Conservation (phyloP, 2,329 filamentous ascomycete species). For the Neonectria neomacrospora region DNA sequence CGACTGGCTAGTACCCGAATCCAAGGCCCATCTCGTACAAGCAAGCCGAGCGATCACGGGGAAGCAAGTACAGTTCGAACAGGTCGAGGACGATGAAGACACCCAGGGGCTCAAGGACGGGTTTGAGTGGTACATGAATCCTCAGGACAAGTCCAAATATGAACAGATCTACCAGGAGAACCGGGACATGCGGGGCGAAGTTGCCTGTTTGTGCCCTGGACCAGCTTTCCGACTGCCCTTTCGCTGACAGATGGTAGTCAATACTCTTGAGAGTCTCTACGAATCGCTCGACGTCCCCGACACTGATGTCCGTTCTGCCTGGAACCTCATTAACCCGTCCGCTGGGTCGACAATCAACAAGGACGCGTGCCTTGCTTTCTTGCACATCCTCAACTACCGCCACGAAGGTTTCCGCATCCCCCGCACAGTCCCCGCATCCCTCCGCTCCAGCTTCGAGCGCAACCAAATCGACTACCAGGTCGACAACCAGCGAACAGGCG, state of each 20-base stretch:
- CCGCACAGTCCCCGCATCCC: constrained; percentile 87
- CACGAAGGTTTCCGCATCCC: constrained; percentile 97
- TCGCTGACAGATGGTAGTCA: constrained; percentile 64
- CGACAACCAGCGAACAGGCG: constrained; percentile 74
- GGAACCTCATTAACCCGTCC: constrained; percentile 97
- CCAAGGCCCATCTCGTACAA: constrained; percentile 89
- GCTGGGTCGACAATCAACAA: constrained; percentile 87
- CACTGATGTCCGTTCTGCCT: constrained; percentile 87
- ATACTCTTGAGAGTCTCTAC: constrained; percentile 84
- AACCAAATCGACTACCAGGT: constrained; percentile 97
- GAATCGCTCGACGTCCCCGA: constrained; percentile 79
- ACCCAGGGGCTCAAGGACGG: constrained; percentile 89
- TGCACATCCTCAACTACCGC: constrained; percentile 95
- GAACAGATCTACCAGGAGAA: constrained; percentile 97
- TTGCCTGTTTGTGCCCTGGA: constrained; percentile 69
- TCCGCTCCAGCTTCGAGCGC: constrained; percentile 91
- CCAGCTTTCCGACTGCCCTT: neutral
- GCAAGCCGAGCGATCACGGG: constrained; percentile 83
- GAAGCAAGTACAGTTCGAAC: constrained; percentile 84
- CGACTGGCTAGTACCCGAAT: constrained; percentile 97
- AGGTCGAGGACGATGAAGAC: constrained; percentile 84
- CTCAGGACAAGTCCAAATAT: constrained; percentile 90
- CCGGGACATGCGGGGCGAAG: constrained; percentile 85
- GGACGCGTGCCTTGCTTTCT: constrained; percentile 91
- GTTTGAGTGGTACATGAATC: constrained; percentile 99